Evolutionary conservation across 495 filamentous ascomycete species (phyloP).

Genomic region (Penicillium taxi): DNA sequence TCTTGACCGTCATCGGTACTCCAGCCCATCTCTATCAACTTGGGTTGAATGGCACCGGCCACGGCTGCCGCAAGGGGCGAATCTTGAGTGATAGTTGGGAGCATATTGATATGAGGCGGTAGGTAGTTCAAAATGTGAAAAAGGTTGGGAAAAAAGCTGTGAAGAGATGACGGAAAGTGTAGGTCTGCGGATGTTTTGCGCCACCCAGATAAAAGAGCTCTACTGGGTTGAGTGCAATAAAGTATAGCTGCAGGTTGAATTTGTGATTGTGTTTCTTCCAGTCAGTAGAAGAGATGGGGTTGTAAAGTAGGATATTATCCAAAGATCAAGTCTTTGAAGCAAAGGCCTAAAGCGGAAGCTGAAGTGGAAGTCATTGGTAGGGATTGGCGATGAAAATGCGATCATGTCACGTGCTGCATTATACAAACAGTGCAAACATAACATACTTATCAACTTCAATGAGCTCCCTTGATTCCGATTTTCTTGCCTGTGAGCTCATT

Average conservation of each 20-base stretch:
- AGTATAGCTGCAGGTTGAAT: too few relatives aligned
- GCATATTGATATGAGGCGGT: conserved; percentile 9
- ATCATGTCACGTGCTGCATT: conserved; percentile 3
- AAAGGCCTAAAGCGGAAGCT: too few relatives aligned
- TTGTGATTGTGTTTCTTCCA: too few relatives aligned
- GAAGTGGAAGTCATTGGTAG: conserved; percentile 2
- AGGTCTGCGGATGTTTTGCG: conserved; percentile 6
- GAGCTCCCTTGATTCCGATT: too few relatives aligned
- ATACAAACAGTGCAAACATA: conserved; percentile 11
- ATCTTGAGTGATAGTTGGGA: conserved; percentile 14
- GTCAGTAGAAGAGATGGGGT: too few relatives aligned
- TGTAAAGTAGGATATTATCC: too few relatives aligned
- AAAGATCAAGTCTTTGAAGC: too few relatives aligned
- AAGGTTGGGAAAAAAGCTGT: conserved; percentile 1
- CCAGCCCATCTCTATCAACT: conserved; percentile 93
- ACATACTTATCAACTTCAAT: too few relatives aligned
- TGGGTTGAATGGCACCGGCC: conserved; percentile 73
- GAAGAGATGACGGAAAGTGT: background rate
- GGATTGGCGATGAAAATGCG: conserved; percentile 13
- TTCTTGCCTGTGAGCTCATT: too few relatives aligned
- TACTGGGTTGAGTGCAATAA: conserved; percentile 1
- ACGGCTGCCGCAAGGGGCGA: conserved; percentile 71
- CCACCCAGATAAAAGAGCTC: conserved; percentile 12
- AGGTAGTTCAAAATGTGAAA: background rate
- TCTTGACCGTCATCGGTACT: conserved; percentile 70